Conservation (phyloP, 1,139 yeast species). For the Blastobotrys apis region DNA sequence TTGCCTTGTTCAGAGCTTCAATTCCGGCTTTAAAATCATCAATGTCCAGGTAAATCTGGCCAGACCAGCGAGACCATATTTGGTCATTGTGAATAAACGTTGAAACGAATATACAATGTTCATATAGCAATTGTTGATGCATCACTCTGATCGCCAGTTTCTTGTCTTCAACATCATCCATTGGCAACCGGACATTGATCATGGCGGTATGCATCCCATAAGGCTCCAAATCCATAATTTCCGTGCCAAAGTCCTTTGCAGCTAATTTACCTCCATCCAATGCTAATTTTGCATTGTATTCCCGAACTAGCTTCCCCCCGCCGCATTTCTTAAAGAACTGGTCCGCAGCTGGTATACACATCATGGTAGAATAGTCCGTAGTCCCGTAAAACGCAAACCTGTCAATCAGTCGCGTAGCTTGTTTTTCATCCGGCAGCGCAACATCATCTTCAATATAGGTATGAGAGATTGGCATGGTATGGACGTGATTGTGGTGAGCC, state of each 20-base stretch:
- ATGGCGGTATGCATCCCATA: constrained; percentile 40
- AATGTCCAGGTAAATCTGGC: constrained; percentile 56
- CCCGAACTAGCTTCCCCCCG: constrained; percentile 51
- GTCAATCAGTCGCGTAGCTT: constrained; percentile 22
- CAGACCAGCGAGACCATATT: constrained; percentile 51
- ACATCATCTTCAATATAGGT: constrained; percentile 19
- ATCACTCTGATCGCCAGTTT: constrained; percentile 16
- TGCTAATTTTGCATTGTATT: constrained; percentile 48
- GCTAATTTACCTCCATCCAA: constrained; percentile 40
- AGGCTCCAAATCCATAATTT: constrained; percentile 19
- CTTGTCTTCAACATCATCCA: constrained; percentile 15
- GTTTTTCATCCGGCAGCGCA: constrained; percentile 9
- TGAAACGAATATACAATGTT: constrained; percentile 47
- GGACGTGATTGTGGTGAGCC: constrained; percentile 47
- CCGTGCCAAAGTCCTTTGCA: constrained; percentile 33
- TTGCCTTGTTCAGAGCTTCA: constrained; percentile 30
- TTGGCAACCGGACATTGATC: constrained; percentile 48
- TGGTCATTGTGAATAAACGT: constrained; percentile 41
- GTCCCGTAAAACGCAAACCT: constrained; percentile 40
- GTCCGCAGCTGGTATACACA: constrained; percentile 42
- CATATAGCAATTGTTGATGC: constrained; percentile 25
- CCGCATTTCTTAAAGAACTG: constrained; percentile 58
- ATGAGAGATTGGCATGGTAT: constrained; percentile 55
- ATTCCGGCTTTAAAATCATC: constrained; percentile 49
- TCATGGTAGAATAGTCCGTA: constrained; percentile 34